Percentiles rank a stretch among this genome's conserved stretches.
Conservation (phyloP, 495 filamentous ascomycete species). For the Aspergillus carlsbadensis region DNA sequence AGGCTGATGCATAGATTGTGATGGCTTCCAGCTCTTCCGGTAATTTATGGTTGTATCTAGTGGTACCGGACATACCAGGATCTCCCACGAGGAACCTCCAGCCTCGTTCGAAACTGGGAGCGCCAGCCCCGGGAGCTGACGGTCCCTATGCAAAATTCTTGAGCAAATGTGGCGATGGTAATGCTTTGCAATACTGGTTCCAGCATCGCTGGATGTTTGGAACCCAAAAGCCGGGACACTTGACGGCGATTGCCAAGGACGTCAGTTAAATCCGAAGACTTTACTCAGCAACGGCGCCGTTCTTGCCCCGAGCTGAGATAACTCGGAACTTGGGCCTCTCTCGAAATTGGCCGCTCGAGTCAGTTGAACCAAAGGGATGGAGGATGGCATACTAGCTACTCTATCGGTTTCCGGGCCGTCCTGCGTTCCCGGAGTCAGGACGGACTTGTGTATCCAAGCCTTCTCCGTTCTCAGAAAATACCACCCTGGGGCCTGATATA, state of each 20-base stretch:
- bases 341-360: neutral
- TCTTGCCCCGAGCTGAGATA: neutral
- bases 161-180: neutral
- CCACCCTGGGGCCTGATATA: neutral
- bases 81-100: conserved; percentile 6
- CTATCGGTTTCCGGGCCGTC: neutral
- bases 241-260: conserved; percentile 1
- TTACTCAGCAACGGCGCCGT: conserved; percentile 4
- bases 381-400: neutral
- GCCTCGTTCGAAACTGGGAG: neutral
- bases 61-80: conserved; percentile 1
- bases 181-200: neutral
- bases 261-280: neutral
- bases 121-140: neutral
- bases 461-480: neutral
- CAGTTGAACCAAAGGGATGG: neutral
- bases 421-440: neutral
- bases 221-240: neutral
- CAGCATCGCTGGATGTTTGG: neutral
- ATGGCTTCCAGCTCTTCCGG: neutral
- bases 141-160: neutral
- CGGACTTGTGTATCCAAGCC: neutral
- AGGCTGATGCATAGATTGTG: neutral
- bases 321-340: neutral
- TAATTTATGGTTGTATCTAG: neutral